Evolutionary conservation across 1,284 basidiomycete species (phyloP).

Genomic region (Singerocomus inundabilis): DNA sequence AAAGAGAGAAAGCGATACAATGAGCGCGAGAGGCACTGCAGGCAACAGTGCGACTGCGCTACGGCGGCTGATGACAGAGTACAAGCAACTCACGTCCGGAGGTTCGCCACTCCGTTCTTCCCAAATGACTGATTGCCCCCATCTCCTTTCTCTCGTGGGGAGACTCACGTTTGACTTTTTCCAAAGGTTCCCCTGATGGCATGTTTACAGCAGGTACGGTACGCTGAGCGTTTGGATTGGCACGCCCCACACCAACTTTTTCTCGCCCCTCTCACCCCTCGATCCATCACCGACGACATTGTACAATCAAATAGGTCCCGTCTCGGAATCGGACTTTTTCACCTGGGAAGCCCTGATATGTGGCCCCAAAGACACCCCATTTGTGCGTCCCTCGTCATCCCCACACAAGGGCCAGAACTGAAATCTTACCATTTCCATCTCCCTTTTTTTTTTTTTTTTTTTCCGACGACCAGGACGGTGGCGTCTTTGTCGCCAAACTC

Average conservation of each 20-base stretch:
- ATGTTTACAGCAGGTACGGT: slow-evolving; percentile 92
- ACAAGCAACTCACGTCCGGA: slow-evolving; percentile 79
- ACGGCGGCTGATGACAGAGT: slow-evolving; percentile 88
- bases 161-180: slow-evolving; percentile 13
- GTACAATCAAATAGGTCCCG: slow-evolving; percentile 76
- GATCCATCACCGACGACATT: not conserved
- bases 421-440: not conserved
- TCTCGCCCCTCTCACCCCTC: not conserved
- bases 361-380: slow-evolving; percentile 97
- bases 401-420: too few species aligned
- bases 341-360: slow-evolving; percentile 97
- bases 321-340: slow-evolving; percentile 95
- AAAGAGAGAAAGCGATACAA: too few species aligned
- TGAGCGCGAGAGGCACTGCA: slow-evolving; percentile 42
- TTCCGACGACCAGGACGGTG: slow-evolving; percentile 84
- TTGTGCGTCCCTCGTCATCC: slow-evolving; percentile 64
- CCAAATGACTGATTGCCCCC: too few species aligned
- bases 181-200: slow-evolving; percentile 79
- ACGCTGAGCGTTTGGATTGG: too few species aligned
- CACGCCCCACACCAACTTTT: too few species aligned
- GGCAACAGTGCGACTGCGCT: slow-evolving; percentile 59
- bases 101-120: too few species aligned
- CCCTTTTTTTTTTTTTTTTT: too few species aligned
- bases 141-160: too few species aligned
- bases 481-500: slow-evolving; percentile 91